Evolutionary conservation across 176 grass and related monocot species (phyloP).

Genomic region (Musa schizocarpa): DNA sequence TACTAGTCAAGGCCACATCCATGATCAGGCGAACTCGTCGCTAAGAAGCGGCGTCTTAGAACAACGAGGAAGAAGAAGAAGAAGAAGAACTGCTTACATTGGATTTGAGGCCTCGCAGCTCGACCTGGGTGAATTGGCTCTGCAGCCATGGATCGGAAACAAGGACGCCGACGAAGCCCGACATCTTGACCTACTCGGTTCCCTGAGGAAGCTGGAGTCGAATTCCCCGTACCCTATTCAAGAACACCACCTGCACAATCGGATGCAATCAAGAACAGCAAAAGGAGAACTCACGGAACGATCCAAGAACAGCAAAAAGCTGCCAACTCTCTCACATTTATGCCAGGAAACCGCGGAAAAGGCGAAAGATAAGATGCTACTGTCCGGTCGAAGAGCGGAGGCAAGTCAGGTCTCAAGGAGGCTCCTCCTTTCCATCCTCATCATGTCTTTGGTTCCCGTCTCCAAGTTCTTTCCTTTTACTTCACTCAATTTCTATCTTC

Average conservation of each 20-base stretch:
- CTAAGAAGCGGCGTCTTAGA: not conserved
- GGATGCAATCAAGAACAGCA: no score
- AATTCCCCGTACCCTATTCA: no score
- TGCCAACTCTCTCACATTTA: not conserved
- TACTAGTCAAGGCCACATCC: slow-evolving; percentile 29
- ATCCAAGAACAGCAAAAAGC: not conserved
- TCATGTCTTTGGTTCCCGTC: not conserved
- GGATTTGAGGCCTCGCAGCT: slow-evolving; percentile 81
- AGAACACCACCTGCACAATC: no score
- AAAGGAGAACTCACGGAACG: not conserved
- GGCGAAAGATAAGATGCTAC: not conserved
- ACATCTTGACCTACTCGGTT: slow-evolving; percentile 28
- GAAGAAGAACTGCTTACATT: slow-evolving; percentile 41
- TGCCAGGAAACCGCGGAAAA: not conserved
- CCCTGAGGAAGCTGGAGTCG: not conserved
- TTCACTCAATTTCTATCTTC: not conserved
- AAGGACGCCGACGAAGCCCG: slow-evolving; percentile 67
- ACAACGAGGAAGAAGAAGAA: not conserved
- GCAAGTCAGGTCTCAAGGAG: not conserved
- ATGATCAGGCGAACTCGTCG: not conserved
- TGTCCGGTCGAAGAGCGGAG: not conserved
- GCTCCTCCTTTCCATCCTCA: not conserved
- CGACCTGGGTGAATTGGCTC: slow-evolving; percentile 98
- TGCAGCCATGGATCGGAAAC: slow-evolving; percentile 95
- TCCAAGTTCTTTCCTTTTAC: not conserved